These are phyloP conservation scores for Candida alai DNA, from an alignment of 805 yeast species.

Conservation along the genomic window DNA sequence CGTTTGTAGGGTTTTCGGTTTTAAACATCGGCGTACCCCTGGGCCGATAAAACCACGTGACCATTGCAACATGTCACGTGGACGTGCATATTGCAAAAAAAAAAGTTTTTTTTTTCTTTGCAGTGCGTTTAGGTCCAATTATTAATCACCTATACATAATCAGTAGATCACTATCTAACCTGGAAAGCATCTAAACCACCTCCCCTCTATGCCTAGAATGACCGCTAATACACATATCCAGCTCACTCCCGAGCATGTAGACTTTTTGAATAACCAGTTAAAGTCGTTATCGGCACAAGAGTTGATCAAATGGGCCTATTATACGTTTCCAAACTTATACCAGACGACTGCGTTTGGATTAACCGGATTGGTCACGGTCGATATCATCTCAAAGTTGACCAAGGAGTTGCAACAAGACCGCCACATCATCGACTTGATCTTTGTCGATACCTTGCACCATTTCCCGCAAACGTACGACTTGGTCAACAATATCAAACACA, in stretches of 20 bases:
- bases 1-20: no score
- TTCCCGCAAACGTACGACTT: slow-evolving; percentile 89
- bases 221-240: slow-evolving; percentile 3
- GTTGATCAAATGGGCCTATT: slow-evolving; percentile 74
- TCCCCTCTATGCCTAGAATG: no score
- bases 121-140: no score
- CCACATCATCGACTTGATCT: slow-evolving; percentile 66
- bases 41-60: no score
- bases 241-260: slow-evolving; percentile 51
- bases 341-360: slow-evolving; percentile 96
- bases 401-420: slow-evolving; percentile 6
- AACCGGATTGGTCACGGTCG: slow-evolving; percentile 85
- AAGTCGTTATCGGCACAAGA: slow-evolving; percentile 61
- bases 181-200: no score
- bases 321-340: slow-evolving; percentile 76
- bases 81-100: no score
- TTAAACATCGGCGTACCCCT: no score
- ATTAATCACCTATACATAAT: no score
- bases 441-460: slow-evolving; percentile 87
- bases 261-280: slow-evolving; percentile 62
- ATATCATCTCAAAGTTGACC: slow-evolving; percentile 61
- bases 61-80: no score
- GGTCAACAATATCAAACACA: slow-evolving; percentile 51
- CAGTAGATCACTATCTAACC: no score
- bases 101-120: no score